Base-by-base conservation (phyloP, 2,329 filamentous ascomycete species). In the Aspergillus proliferans region DNA sequence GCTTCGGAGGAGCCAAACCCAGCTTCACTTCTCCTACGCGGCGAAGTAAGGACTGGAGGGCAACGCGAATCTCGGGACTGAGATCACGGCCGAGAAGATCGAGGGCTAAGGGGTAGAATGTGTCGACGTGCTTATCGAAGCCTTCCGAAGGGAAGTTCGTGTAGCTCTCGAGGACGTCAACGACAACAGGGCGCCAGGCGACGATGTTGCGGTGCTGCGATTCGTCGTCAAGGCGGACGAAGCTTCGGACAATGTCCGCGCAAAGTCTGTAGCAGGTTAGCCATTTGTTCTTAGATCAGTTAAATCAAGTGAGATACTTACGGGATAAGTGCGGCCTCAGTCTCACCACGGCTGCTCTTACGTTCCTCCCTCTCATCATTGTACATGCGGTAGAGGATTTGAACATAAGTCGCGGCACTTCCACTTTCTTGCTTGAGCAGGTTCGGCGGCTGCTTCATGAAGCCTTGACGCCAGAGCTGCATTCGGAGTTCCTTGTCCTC, bases 401-500 rank as follows among this genome's bases (percentile, higher is more conserved):
- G 87, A 33, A 98, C 89, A 67, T 98, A 99, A 1, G 94, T 96
- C 2, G 88, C 88, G 0, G 93, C 93, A 48, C 86, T 88, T 38
- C 93, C 92, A 52, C 83, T 88, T 72, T 99, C 93, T 68, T 99
- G 93, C 74, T 98, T 98, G 26, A 99, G 80, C 10, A 99, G 77
- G 62, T 99, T 99, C 2, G 93, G 93, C 14, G 93, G 92, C 66
- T 98, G 93, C 72, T 95, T 95, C 93, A 99, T 99, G 77, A 98
- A 99, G 0, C 94, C 93, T 68, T 98, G 93, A 45, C 90, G 81
- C 89, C 94, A 98, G 15, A 99, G 78, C 15, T 88, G 83, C 79
- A 95, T 95, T 42, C 93, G 84, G 34, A 99, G 77, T 58, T 97
- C 93, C 71, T 95, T 95, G 72, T 98, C 91, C 55, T 90, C 89